Evolutionary conservation across 208 protist genomes (phyloP).

Genomic region (Crithidia thermophila): DNA sequence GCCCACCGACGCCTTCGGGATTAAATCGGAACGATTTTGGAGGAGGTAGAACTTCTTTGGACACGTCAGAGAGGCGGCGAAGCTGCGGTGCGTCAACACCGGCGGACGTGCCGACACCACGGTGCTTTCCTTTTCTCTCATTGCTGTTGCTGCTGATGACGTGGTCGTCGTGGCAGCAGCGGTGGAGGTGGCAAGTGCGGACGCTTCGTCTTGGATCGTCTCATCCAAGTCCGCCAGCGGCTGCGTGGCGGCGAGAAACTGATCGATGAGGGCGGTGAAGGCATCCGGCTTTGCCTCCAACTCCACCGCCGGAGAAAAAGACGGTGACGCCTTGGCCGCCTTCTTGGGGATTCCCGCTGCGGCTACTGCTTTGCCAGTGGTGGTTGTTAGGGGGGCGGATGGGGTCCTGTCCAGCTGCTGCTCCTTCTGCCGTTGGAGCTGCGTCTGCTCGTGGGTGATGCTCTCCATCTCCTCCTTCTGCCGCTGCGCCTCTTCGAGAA

Average conservation of each 20-base stretch:
- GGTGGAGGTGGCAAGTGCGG: neutral
- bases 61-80: conserved; percentile 74
- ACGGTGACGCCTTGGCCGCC: neutral
- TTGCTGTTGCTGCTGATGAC: neutral
- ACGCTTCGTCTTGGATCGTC: conserved; percentile 28
- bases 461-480: conserved; percentile 28
- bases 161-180: neutral
- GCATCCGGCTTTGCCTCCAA: conserved; percentile 8
- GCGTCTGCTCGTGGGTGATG: conserved; percentile 25
- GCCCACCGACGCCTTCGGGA: conserved; percentile 67
- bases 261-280: conserved; percentile 34
- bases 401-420: neutral
- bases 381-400: neutral
- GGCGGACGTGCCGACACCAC: conserved; percentile 1
- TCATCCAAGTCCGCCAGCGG: conserved; percentile 78
- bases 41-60: conserved; percentile 88
- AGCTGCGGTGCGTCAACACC: conserved; percentile 63
- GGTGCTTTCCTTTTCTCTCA: too few species aligned
- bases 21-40: conserved; percentile 62
- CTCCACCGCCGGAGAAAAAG: neutral
- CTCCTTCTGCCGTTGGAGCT: neutral
- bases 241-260: conserved; percentile 36
- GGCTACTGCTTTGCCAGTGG: neutral
- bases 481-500: conserved; percentile 30
- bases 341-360: too few species aligned